These are phyloP conservation scores for Pseudomassariella vexata DNA, from an alignment of 2,329 filamentous ascomycete genomes.

Conservation along the genomic window DNA sequence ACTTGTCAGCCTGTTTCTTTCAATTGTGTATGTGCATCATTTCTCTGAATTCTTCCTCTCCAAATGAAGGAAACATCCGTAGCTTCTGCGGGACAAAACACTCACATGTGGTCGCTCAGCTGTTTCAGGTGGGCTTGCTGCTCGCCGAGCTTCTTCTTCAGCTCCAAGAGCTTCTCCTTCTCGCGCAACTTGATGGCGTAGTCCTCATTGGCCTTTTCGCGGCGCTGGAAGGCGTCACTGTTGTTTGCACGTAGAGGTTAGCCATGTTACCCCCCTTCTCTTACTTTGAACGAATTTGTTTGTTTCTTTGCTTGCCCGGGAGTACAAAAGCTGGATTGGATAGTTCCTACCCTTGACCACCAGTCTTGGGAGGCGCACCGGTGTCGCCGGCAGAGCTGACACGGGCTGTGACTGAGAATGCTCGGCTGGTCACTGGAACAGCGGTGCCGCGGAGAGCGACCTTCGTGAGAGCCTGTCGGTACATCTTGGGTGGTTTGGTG, in stretches of 20 bases:
- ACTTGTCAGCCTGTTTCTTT: constrained; percentile 7
- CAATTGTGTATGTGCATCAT: too few species aligned
- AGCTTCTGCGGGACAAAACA: constrained; percentile 13
- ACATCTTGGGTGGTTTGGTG: constrained; percentile 45
- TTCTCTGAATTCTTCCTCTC: too few species aligned
- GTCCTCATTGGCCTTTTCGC: constrained; percentile 83
- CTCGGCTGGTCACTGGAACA: constrained; percentile 40
- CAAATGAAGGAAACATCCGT: constrained; percentile 1
- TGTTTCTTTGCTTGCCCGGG: neutral
- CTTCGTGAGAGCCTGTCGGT: constrained; percentile 58
- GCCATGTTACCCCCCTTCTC: too few species aligned
- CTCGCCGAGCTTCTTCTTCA: constrained; percentile 67
- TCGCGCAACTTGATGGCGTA: constrained; percentile 82
- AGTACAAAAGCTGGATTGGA: too few species aligned
- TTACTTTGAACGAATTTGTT: too few species aligned
- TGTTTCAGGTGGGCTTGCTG: constrained; percentile 81
- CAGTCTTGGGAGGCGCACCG: constrained; percentile 51
- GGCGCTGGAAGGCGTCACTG: constrained; percentile 88
- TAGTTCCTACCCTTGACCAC: constrained; percentile 50
- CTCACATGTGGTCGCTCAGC: constrained; percentile 82
- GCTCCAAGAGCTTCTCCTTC: constrained; percentile 77
- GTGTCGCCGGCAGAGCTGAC: constrained; percentile 67
- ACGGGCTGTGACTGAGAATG: constrained; percentile 59
- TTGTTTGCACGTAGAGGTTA: constrained; percentile 9
- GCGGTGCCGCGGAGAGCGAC: constrained; percentile 48